These are phyloP conservation scores for Penicillium dipodomyicola DNA, from an alignment of 495 filamentous ascomycete species.

Conservation along the genomic window DNA sequence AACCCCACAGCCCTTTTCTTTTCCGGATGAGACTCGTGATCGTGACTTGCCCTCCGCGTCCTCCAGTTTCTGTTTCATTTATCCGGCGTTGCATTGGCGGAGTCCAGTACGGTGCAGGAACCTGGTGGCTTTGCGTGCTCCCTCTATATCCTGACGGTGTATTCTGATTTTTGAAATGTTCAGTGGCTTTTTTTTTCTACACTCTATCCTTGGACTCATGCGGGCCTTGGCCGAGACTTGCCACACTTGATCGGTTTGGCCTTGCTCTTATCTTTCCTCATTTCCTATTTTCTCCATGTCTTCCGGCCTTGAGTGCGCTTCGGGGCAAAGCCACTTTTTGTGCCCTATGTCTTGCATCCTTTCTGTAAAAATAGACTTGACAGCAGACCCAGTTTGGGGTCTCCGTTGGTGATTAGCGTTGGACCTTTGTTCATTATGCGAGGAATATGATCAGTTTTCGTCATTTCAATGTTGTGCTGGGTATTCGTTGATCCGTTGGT, in stretches of 20 bases:
- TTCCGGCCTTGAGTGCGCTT: slow-evolving; percentile 16
- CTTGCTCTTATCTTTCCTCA: slow-evolving; percentile 17
- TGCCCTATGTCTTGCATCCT: slow-evolving; percentile 29
- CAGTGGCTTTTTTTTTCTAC: slow-evolving; percentile 11
- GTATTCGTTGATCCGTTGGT: background rate
- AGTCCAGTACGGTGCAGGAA: slow-evolving; percentile 31
- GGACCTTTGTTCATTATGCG: slow-evolving; percentile 37
- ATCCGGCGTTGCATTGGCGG: slow-evolving; percentile 37
- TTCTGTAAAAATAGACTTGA: slow-evolving; percentile 49
- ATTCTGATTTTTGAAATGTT: slow-evolving; percentile 8
- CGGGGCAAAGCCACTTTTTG: slow-evolving; percentile 22
- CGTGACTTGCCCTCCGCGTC: slow-evolving; percentile 26
- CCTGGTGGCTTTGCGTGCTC: slow-evolving; percentile 24
- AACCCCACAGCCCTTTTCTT: slow-evolving; percentile 15
- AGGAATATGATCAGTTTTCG: slow-evolving; percentile 43
- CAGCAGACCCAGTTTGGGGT: slow-evolving; percentile 28
- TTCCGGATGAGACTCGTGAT: slow-evolving; percentile 29
- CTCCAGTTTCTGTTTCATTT: slow-evolving; percentile 31
- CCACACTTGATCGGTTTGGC: slow-evolving; percentile 11
- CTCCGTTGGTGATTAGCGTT: slow-evolving; percentile 45
- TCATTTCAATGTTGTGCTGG: slow-evolving; percentile 4
- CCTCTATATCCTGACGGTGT: slow-evolving; percentile 26
- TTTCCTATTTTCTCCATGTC: slow-evolving; percentile 19
- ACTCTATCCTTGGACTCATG: slow-evolving; percentile 3
- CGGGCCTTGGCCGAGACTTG: slow-evolving; percentile 2